Evolutionary conservation across 169 alveolate species (phyloP).

Genomic region (Cyclospora cayetanensis): DNA sequence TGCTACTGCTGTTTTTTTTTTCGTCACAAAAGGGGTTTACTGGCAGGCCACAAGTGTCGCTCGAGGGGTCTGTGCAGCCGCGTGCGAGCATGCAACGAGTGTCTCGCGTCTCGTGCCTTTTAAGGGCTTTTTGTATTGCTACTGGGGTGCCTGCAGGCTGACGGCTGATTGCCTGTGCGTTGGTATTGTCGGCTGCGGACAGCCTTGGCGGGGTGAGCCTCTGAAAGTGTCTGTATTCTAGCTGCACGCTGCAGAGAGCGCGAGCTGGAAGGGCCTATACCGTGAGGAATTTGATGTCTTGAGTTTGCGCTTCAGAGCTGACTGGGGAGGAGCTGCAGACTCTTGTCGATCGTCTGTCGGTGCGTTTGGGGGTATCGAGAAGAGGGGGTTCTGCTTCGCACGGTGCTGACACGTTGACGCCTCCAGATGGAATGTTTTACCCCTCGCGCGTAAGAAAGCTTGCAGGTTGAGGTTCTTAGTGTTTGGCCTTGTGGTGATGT

Average conservation of each 20-base stretch:
- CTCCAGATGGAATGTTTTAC: no score
- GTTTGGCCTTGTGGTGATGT: conserved; percentile 6
- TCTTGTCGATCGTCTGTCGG: conserved; percentile 41
- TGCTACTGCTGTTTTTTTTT: neutral
- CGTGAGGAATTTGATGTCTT: neutral
- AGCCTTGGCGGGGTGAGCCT: conserved; percentile 72
- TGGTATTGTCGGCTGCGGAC: conserved; percentile 73
- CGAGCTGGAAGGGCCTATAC: no score
- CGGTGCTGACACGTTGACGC: no score
- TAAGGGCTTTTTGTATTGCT: neutral
- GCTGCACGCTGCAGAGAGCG: no score
- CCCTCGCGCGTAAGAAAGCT: neutral
- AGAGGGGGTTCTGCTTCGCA: no score
- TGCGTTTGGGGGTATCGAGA: no score
- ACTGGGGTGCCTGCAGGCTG: conserved; percentile 63
- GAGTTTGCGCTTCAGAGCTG: conserved; percentile 23
- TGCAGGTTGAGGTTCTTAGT: conserved; percentile 38
- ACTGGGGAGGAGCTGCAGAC: conserved; percentile 50
- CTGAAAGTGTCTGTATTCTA: no score
- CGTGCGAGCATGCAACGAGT: neutral
- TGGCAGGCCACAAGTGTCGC: no score
- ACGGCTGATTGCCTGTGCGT: conserved; percentile 70
- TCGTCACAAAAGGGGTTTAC: no score
- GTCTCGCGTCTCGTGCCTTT: neutral
- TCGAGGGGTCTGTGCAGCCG: no score